Evolutionary conservation across 2,329 filamentous ascomycete species (phyloP), one percentile per base, ranked within the genome.

Genomic region (Fusarium compactum): DNA sequence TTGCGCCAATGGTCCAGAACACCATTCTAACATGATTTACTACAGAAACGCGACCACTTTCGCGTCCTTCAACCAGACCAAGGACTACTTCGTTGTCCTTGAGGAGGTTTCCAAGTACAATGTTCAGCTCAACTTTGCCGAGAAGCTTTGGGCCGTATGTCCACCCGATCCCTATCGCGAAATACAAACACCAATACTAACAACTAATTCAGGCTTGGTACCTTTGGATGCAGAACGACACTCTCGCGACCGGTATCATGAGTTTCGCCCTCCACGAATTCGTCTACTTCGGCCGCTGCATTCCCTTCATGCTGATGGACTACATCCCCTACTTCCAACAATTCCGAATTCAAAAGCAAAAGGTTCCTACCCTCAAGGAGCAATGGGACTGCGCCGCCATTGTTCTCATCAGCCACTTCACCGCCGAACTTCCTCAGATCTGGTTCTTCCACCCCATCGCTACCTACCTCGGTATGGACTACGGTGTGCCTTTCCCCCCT

Each of bases 391-490:
- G 96, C 84, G 95, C 96, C 65, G 90, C 90, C 80, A 90, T 98
- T 73, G 96, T 99, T 70, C 91, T 99, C 71, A 85, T 98, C 77
- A 95, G 91, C 80, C 96, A 99, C 82, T 97, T 98, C 83, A 98
- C 96, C 73, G 96, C 98, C 81, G 96, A 99, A 83, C 89, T 99
- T 40, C 96, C 96, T 67, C 96, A 98, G 83, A 98, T 98, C 81
- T 98, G 95, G 95, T 89, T 98, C 76, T 99, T 99, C 88, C 96
- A 99, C 85, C 96, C 96, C 30, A 89, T 98, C 85, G 95, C 95
- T 62, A 93, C 95, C 79, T 97, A 90, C 83, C 95, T 94, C 80
- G 96, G 96, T 76, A 91, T 99, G 82, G 87, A 91, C 63, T 97
- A 93, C 72, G 89, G 90, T 67, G 93, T 97, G 51, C 96, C 95